Base-by-base conservation (phyloP, 108 stramenopile genomes). In the Cyclostephanos invisitatus region DNA sequence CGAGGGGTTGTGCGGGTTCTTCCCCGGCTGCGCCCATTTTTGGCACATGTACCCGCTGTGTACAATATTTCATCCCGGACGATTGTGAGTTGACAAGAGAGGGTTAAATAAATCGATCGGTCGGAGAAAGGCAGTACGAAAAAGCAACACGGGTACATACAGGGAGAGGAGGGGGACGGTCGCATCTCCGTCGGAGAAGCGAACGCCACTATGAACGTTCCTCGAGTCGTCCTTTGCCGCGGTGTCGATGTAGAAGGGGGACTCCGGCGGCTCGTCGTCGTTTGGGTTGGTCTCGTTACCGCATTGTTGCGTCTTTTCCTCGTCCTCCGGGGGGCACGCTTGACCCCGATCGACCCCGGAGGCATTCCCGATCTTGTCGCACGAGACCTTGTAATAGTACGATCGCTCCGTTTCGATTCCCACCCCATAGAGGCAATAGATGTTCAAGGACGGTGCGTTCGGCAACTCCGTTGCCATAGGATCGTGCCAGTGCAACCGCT, bases 21-120 rank as follows among this genome's bases (percentile, higher is more conserved):
- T 72, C 40, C 40, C 40, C 11, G 67, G 61, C 42, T 78, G 78
- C 21, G 74, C 63, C 91, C 92, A 96, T 10, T 82, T 80, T 70
- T 85, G 85, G 70, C 96, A 95, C 77, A 92, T 86, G 77, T 92
- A 94, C 28, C 96, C 96, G n/a, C n/a, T n/a, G n/a, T n/a, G n/a
- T n/a, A n/a, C n/a, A n/a, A n/a, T n/a, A n/a, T n/a, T n/a, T n/a
- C n/a, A n/a, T n/a, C n/a, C n/a, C n/a, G n/a, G n/a, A n/a, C n/a
- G n/a, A n/a, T n/a, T n/a, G n/a, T n/a, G n/a, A n/a, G n/a, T n/a
- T n/a, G n/a, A n/a, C n/a, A n/a, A n/a, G n/a, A n/a, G n/a, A n/a
- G n/a, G n/a, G n/a, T n/a, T n/a, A n/a, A n/a, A n/a, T n/a, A n/a
- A n/a, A n/a, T n/a, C n/a, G n/a, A n/a, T n/a, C n/a, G n/a, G n/a